phyloP scores from a whole-genome alignment of 331 rosid genomes.

The Pyracantha coccinea region DNA sequence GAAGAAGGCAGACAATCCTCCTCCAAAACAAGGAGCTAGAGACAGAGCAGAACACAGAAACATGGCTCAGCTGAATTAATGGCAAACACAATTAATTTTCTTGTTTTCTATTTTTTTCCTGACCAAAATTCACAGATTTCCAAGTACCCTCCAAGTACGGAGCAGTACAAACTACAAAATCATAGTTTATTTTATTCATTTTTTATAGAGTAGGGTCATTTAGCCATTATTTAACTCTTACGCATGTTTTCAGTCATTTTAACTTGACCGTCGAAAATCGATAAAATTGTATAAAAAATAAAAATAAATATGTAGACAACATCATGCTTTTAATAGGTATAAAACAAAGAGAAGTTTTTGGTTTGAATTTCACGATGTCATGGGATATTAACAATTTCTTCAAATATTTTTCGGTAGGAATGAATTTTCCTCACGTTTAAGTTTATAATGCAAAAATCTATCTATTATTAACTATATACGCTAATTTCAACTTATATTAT shows the following conservation, averaged over 20 bases:
- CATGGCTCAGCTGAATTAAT: background rate
- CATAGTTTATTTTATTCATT: too few species aligned
- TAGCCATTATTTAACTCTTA: too few species aligned
- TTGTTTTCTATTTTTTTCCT: background rate
- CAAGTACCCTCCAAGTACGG: constrained; percentile 18
- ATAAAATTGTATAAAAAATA: too few species aligned
- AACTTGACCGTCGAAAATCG: rapidly evolving
- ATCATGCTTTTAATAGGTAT: background rate
- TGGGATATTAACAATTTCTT: background rate
- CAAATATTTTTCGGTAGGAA: too few species aligned
- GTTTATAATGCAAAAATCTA: too few species aligned
- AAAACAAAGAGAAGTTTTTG: background rate
- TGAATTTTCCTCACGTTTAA: too few species aligned
- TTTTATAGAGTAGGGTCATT: too few species aligned
- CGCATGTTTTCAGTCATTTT: too few species aligned
- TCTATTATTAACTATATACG: too few species aligned
- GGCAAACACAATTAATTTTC: background rate
- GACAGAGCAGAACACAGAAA: background rate
- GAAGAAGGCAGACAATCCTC: too few species aligned
- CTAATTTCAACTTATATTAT: too few species aligned
- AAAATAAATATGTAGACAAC: too few species aligned
- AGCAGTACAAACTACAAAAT: background rate
- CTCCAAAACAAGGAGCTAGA: background rate
- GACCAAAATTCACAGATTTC: background rate
- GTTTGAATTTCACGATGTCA: background rate